Evolutionary conservation across 2,329 filamentous ascomycete species (phyloP).

Genomic region (Blastomyces silverae): DNA sequence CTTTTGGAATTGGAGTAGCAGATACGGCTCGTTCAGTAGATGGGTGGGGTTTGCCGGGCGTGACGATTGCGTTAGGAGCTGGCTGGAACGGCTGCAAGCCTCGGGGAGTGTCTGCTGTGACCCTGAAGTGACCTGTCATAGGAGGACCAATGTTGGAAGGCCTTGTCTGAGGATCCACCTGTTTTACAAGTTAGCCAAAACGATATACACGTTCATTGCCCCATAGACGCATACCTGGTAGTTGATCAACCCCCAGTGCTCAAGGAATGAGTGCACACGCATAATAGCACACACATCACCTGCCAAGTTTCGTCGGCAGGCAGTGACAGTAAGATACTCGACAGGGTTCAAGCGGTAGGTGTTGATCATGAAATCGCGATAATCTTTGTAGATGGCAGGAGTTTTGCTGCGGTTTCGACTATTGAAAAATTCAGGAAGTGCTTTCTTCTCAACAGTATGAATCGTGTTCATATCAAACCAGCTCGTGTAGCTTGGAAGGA

Average conservation of each 20-base stretch:
- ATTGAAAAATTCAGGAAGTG: conserved; percentile 97
- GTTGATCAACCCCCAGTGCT: conserved; percentile 98
- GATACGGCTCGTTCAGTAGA: conserved; percentile 66
- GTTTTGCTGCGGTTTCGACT: conserved; percentile 97
- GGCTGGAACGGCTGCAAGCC: conserved; percentile 95
- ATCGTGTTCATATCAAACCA: conserved; percentile 99
- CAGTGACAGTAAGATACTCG: conserved; percentile 95
- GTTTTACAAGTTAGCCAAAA: conserved; percentile 26
- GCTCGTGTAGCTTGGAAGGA: conserved; percentile 92
- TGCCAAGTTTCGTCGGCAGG: conserved; percentile 87
- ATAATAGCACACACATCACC: conserved; percentile 99
- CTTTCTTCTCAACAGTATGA: conserved; percentile 86
- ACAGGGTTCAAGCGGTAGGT: conserved; percentile 93
- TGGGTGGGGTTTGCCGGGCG: conserved; percentile 54
- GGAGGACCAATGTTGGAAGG: conserved; percentile 93
- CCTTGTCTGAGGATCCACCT: conserved; percentile 94
- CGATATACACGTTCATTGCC: conserved; percentile 2
- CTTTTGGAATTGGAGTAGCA: conserved; percentile 60
- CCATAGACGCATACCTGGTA: conserved; percentile 71
- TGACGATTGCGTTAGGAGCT: conserved; percentile 63
- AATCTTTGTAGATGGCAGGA: conserved; percentile 94
- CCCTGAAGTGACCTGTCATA: conserved; percentile 94
- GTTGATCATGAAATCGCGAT: conserved; percentile 99
- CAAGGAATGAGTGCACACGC: conserved; percentile 94
- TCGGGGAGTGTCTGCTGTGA: conserved; percentile 90